Base-by-base conservation (phyloP, 495 filamentous ascomycete genomes). In the Antarctomyces pellizariae region DNA sequence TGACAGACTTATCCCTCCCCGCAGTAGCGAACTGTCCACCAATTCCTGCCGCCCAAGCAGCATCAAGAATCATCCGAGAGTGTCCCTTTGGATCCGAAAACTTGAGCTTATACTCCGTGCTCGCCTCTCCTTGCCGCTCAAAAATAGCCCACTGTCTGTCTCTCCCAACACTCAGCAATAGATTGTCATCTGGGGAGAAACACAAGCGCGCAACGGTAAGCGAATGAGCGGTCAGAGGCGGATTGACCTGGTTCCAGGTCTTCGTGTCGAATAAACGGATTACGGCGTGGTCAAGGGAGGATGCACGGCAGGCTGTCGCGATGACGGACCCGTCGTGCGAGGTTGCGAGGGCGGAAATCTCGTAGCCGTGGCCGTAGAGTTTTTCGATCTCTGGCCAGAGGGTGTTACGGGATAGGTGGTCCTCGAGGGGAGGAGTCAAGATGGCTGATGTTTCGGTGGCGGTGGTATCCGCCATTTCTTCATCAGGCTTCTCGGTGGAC, bases 361-460 rank as follows among this genome's bases (percentile, higher is more conserved):
- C 86, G 52, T 90, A 90, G n/a, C 86, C 86, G 50, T 99, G 86
- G 4, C 86, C 86, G 46, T 99, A 99, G 3, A 99, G 64, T 48
- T 99, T 99, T 44, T 95, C 86, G 21, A 64, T 67, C 37, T 99
- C 86, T 0, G 86, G 86, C 80, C 80, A 99, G 14, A 99, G 61
- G 2, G 83, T 90, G 40, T 91, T 71, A 5, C 86, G 69, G 17
- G 77, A 68, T 8, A 99, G 64, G 30, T 75, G 69, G 38, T 95
- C 84, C 45, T 99, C 86, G 10, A 78, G 52, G 2, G 86, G 83
- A 12, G 89, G 89, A 34, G 75, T 62, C 20, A 59, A 46, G 13
- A 52, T 38, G 29, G 52, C 46, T 19, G 47, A 44, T 34, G 45
- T 35, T 28, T 51, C 47, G 26, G 36, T 35, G 18, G 52, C 42